Base-by-base conservation (phyloP, 2,329 filamentous ascomycete species). In the Pseudopithomyces maydicus region DNA sequence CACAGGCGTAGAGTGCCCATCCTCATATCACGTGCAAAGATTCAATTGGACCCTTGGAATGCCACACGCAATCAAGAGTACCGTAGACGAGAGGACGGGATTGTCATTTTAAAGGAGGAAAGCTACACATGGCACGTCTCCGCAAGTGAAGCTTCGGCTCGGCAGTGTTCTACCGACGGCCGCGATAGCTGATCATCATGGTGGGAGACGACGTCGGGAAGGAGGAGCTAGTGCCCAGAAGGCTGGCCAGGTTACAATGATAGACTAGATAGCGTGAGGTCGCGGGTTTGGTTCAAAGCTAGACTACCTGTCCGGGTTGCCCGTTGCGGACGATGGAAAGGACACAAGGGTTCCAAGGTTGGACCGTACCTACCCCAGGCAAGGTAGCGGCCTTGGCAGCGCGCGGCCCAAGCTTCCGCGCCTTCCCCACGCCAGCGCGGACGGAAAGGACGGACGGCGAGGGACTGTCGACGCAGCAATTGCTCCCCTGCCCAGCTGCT, bases 371-470 rank as follows among this genome's bases (percentile, higher is more conserved):
- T 22, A 44, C 22, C 42, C 42, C 42, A n/a, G 22, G n/a, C 12
- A 45, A 29, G 26, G 38, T 15, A 23, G 45, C 19, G 32, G 32
- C 48, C 42, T 51, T 38, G 48, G 36, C 12, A 6, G 10, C 2
- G 2, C 7, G 38, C 19, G 48, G 48, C 17, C 48, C 48, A 43
- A 51, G 48, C 48, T 51, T 51, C 48, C 26, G 48, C 38, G 12
- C 38, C 38, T 51, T 43, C 38, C 47, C 48, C 38, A 43, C 48
- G 46, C 46, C 20, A 20, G 11, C 26, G 8, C 26, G 5, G 8
- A 8, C 48, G 22, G 20, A 41, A 35, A 42, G 12, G 20, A 35
- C 26, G 4, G n/a, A 14, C 38, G 11, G 19, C 19, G 23, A 20
- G 26, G 36, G 23, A 17, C 42, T 5, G 12, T n/a, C 23, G 17